Evolutionary conservation across 305 asterid species (phyloP).

Genomic region (Ilex paraguariensis): DNA sequence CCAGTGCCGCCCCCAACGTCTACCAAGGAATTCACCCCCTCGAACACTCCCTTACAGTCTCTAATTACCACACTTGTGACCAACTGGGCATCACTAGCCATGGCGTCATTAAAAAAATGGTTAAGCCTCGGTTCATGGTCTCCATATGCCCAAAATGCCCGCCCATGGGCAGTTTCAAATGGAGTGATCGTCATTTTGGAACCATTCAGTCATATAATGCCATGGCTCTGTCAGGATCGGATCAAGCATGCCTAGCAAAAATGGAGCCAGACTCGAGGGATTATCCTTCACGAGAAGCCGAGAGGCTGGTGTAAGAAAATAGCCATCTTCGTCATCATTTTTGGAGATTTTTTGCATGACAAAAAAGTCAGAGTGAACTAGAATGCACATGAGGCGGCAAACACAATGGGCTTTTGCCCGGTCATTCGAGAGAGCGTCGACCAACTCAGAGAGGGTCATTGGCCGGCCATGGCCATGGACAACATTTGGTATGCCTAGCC

Average conservation of each 20-base stretch:
- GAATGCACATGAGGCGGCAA: constrained; percentile 21
- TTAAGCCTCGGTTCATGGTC: neutral
- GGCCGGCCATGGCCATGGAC: constrained; percentile 4
- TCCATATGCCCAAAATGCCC: constrained; percentile 4
- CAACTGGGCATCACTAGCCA: constrained; percentile 8
- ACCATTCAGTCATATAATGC: constrained; percentile 15
- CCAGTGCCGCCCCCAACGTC: constrained; percentile 20
- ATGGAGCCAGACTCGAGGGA: constrained; percentile 17
- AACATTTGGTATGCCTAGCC: constrained; percentile 6
- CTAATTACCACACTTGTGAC: neutral
- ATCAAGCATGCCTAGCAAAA: constrained; percentile 12
- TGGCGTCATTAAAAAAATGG: constrained; percentile 3
- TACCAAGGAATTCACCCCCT: constrained; percentile 8
- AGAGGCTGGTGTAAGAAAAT: constrained; percentile 22
- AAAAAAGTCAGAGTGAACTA: constrained; percentile 22
- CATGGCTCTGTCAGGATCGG: constrained; percentile 14
- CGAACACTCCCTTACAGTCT: constrained; percentile 1
- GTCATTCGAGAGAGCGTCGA: constrained; percentile 12
- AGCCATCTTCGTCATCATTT: constrained; percentile 8
- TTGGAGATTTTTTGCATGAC: neutral
- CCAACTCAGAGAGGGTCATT: constrained; percentile 1
- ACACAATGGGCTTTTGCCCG: constrained; percentile 1
- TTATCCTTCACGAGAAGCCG: constrained; percentile 20
- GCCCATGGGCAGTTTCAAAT: constrained; percentile 10
- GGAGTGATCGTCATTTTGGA: constrained; percentile 4